Conservation (phyloP, 768 basidiomycete genomes). For the Tylopilus felleus region DNA sequence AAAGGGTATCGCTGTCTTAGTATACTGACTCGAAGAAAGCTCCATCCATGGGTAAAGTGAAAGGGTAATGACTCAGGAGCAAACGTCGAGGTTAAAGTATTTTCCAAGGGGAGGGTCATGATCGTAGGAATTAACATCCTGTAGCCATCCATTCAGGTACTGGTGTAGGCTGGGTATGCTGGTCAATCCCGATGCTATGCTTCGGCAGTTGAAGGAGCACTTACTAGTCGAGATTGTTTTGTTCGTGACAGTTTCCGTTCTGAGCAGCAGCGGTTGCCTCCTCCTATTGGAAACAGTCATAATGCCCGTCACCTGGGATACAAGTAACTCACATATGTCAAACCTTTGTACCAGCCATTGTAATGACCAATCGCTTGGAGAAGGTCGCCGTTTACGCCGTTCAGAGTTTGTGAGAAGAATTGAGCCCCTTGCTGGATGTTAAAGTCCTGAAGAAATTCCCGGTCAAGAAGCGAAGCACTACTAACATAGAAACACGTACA, state of each 20-base stretch:
- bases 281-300: constrained; percentile 29
- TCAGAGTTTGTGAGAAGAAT: constrained; percentile 55
- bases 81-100: constrained; percentile 60
- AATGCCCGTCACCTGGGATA: not conserved
- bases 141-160: constrained; percentile 70
- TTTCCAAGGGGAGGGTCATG: constrained; percentile 46
- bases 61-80: constrained; percentile 10
- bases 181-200: not conserved
- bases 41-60: not conserved
- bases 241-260: constrained; percentile 60
- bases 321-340: constrained; percentile 53
- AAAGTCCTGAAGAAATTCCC: constrained; percentile 45
- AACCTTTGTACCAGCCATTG: constrained; percentile 63
- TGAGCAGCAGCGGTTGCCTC: constrained; percentile 57
- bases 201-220: constrained; percentile 25
- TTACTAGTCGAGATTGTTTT: constrained; percentile 87
- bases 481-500: constrained; percentile 20
- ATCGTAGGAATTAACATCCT: constrained; percentile 53
- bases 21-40: not conserved
- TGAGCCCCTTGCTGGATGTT: constrained; percentile 67
- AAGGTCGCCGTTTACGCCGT: constrained; percentile 43
- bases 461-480: not conserved
- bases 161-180: constrained; percentile 54
- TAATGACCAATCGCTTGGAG: constrained; percentile 64
- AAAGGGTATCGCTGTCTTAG: not conserved